A percentile compares a stretch with the other conserved stretches of the same genome.
These are phyloP conservation scores for Cyberlindnera lachancei DNA, from an alignment of 805 yeast species.

Conservation along the genomic window DNA sequence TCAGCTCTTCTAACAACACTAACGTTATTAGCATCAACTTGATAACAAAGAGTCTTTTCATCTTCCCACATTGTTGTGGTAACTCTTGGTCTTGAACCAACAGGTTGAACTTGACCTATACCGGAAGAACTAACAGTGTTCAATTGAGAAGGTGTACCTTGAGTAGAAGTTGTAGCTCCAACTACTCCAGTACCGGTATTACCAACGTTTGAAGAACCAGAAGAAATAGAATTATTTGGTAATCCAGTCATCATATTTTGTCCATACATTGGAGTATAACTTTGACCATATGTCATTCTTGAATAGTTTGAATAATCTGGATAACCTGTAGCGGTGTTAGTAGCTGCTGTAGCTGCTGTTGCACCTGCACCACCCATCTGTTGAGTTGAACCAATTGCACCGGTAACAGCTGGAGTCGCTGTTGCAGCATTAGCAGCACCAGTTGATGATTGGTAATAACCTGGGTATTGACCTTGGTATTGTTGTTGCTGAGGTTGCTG, in stretches of 20 bases:
- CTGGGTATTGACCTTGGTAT: slow-evolving; percentile 17
- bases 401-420: slow-evolving; percentile 1
- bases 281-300: slow-evolving; percentile 20
- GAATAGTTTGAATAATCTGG: slow-evolving; percentile 19
- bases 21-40: slow-evolving; percentile 76
- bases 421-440: slow-evolving; percentile 4
- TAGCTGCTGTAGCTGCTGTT: too few relatives aligned
- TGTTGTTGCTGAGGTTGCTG: slow-evolving; percentile 5
- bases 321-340: slow-evolving; percentile 10
- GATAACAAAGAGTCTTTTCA: slow-evolving; percentile 77
- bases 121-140: slow-evolving; percentile 11
- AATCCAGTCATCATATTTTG: slow-evolving; percentile 11
- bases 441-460: slow-evolving; percentile 14
- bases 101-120: slow-evolving; percentile 24
- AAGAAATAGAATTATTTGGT: not conserved
- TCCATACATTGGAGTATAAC: slow-evolving; percentile 16
- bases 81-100: slow-evolving; percentile 44
- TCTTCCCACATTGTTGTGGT: slow-evolving; percentile 91
- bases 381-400: slow-evolving; percentile 1
- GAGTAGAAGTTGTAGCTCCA: slow-evolving; percentile 12
- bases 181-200: too few relatives aligned
- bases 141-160: slow-evolving; percentile 5
- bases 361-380: too few relatives aligned
- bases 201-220: not conserved
- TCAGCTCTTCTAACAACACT: slow-evolving; percentile 80